Conservation (phyloP, 169 alveolate species). For the Besnoitia besnoiti region DNA sequence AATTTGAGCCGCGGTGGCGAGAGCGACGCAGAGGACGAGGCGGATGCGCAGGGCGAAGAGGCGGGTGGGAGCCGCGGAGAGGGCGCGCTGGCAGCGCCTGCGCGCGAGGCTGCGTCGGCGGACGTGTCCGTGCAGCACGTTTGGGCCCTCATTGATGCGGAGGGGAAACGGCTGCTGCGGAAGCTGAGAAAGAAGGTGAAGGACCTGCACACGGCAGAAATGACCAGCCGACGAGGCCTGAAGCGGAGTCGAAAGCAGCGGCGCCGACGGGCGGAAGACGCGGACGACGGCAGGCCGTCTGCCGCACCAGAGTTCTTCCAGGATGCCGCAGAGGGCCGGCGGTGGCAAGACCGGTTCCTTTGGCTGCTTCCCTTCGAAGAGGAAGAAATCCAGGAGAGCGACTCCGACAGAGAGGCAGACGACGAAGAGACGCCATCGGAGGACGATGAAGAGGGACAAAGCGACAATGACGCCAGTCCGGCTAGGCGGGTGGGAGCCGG, state of each 20-base stretch:
- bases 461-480: not conserved
- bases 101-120: not conserved
- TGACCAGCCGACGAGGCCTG: not conserved
- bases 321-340: not conserved
- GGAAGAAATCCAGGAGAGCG: not conserved
- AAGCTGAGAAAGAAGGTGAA: not conserved
- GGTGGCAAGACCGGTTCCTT: not conserved
- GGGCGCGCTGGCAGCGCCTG: not conserved
- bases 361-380: not conserved
- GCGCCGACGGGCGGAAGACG: not conserved
- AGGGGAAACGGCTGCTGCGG: not conserved
- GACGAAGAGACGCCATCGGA: not conserved
- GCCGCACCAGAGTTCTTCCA: not conserved
- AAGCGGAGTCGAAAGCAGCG: not conserved
- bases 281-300: not conserved
- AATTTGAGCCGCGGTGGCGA: not conserved
- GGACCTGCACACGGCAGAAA: constrained; percentile 7
- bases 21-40: not conserved
- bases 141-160: constrained; percentile 17
- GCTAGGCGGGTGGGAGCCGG: too few relatives aligned
- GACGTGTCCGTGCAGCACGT: constrained; percentile 28
- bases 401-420: not conserved
- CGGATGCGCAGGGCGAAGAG: not conserved
- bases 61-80: not conserved
- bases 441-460: not conserved